phyloP scores from a whole-genome alignment of 2,329 filamentous ascomycete species.

The Monosporascus sp. region DNA sequence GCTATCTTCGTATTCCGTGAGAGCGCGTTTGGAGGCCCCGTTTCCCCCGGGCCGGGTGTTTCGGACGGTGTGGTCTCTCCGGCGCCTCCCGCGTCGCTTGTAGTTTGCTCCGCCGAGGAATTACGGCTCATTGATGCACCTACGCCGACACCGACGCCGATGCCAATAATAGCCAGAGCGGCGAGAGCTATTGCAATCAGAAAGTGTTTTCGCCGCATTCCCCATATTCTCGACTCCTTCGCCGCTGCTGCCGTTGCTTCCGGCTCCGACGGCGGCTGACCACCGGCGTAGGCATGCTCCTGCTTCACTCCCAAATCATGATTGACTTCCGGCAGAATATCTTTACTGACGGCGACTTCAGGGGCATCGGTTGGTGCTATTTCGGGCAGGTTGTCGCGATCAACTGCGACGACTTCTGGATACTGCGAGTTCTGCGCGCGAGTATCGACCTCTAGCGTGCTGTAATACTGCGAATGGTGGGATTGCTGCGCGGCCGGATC shows the following conservation, averaged over 20 bases:
- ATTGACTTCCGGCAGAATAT: conserved; percentile 33
- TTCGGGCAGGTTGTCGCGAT: conserved; percentile 3
- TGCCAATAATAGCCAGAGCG: conserved; percentile 5
- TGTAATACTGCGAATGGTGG: conserved; percentile 5
- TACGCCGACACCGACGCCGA: conserved; percentile 9
- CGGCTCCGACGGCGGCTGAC: conserved; percentile 2
- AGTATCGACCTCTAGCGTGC: conserved; percentile 14
- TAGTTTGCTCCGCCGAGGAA: neutral
- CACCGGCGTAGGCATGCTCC: neutral
- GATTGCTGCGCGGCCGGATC: neutral
- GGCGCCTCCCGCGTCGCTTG: neutral
- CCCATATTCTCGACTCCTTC: conserved; percentile 11
- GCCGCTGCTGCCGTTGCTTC: neutral
- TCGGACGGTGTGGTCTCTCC: neutral
- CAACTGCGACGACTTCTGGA: conserved; percentile 2
- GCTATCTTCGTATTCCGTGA: conserved; percentile 16
- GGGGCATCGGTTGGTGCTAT: neutral
- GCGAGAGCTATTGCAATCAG: conserved; percentile 6
- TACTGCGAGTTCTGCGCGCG: conserved; percentile 3
- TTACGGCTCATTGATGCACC: conserved; percentile 7
- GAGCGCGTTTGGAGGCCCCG: conserved; percentile 1
- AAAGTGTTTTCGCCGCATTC: conserved; percentile 11
- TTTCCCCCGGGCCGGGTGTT: neutral
- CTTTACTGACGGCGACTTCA: too few species aligned
- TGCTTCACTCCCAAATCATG: conserved; percentile 2